Base-by-base conservation (phyloP, 441 rosid genomes). In the Raphanus hybrid region DNA sequence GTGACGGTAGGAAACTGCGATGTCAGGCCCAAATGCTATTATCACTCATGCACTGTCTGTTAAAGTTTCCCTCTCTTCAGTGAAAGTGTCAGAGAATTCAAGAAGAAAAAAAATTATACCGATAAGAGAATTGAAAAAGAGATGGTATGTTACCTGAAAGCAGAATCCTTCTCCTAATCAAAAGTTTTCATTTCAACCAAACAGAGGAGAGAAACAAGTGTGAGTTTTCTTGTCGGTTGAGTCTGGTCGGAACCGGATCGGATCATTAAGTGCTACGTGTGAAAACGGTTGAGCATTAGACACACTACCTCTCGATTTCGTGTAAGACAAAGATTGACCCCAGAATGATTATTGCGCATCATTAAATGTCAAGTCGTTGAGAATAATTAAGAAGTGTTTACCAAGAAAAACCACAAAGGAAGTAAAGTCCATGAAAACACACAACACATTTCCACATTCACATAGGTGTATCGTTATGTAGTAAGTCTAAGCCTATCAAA, bases 231-330 rank as follows among this genome's bases (percentile, higher is more conserved):
- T 23, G 26, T 23, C 26, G 26, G 26, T 23, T 23, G 26, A 23
- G 26, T 23, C 26, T 23, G 26, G 23, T 52, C 23, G 23, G 23
- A 52, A 15, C 58, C 58, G 10, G 3, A 52, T 52, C 6, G 20
- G 20, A 20, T 52, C 23, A 52, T 52, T 15, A 52, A 7, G 37
- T 70, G 65, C 1, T 45, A 58, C 14, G 65, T 58, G 74, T 70
- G 73, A 70, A 29, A 23, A 52, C 48, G 48, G 72, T 68, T 68
- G 62, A 52, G 29, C 11, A 5, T 15, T 52, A 52, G 18, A 34
- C 35, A 34, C 64, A 70, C 74, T 23, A 23, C 23, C 7, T 8
- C 14, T 26, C 14, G n/a, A 27, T 23, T 23, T 23, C 63, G 63
- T 29, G 71, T 14, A 68, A 50, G 43, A 62, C 10, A n/a, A 32